Conservation (phyloP, 2,329 filamentous ascomycete genomes). For the Aspergillus ustus region DNA sequence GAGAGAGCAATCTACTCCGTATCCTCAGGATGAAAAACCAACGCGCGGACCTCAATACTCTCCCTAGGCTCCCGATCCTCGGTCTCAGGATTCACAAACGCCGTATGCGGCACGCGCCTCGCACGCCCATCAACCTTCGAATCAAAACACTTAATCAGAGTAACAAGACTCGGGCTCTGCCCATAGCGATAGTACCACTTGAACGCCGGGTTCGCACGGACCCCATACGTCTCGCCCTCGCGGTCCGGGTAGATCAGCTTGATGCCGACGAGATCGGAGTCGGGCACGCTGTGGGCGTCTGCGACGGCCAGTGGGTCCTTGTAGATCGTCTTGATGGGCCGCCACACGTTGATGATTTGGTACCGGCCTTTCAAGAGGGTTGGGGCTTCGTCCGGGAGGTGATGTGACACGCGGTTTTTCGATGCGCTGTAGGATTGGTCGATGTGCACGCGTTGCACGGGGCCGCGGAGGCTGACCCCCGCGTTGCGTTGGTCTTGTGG, state of each 20-base stretch:
- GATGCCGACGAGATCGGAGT: conserved; percentile 56
- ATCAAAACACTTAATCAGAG: conserved; percentile 67
- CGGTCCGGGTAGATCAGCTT: conserved; percentile 58
- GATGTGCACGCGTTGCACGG: conserved; percentile 57
- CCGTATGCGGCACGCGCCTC: conserved; percentile 59
- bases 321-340: conserved; percentile 54
- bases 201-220: conserved; percentile 49
- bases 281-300: conserved; percentile 55
- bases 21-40: conserved; percentile 57
- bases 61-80: conserved; percentile 46
- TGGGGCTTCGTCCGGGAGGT: conserved; percentile 51
- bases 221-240: conserved; percentile 55
- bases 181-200: conserved; percentile 60
- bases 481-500: conserved; percentile 38
- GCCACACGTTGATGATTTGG: conserved; percentile 59
- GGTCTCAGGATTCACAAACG: conserved; percentile 58
- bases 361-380: conserved; percentile 50
- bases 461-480: conserved; percentile 44
- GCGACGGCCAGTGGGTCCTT: conserved; percentile 61
- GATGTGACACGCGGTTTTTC: conserved; percentile 48
- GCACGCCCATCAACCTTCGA: conserved; percentile 60
- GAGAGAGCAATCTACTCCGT: conserved; percentile 22
- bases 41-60: conserved; percentile 62
- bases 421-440: conserved; percentile 55
- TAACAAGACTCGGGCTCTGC: conserved; percentile 58